These are phyloP conservation scores for Neolentinus lepideus DNA, from an alignment of 1,284 basidiomycete genomes.

Conservation along the genomic window DNA sequence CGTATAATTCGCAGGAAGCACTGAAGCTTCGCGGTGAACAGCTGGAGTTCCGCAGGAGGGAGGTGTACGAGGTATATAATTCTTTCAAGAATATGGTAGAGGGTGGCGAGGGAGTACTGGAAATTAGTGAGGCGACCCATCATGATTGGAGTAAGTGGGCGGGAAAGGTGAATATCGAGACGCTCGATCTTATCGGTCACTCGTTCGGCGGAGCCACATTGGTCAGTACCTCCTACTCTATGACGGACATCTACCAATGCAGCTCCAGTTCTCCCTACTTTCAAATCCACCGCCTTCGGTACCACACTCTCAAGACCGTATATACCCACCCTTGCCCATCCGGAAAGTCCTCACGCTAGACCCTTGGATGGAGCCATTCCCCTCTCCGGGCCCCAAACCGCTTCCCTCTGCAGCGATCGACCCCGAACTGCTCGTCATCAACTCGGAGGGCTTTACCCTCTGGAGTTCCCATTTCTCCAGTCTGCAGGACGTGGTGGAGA, in stretches of 20 bases:
- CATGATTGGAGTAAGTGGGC: constrained; percentile 32
- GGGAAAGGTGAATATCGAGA: constrained; percentile 7
- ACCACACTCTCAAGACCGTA: background rate
- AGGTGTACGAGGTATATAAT: constrained; percentile 38
- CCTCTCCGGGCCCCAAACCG: constrained; percentile 40
- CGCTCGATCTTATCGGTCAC: constrained; percentile 56
- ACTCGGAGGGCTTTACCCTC: constrained; percentile 67
- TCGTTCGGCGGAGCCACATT: constrained; percentile 75
- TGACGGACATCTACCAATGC: constrained; percentile 18
- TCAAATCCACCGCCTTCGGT: constrained; percentile 34
- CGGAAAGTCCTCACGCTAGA: constrained; percentile 56
- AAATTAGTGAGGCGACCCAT: background rate
- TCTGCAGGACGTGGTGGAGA: constrained; percentile 39
- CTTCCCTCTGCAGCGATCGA: constrained; percentile 15
- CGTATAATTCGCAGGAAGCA: constrained; percentile 7
- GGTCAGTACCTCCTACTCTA: too few relatives aligned
- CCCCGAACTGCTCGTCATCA: constrained; percentile 54
- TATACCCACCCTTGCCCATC: constrained; percentile 39
- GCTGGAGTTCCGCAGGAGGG: constrained; percentile 54
- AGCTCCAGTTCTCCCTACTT: constrained; percentile 43
- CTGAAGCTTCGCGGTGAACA: constrained; percentile 55
- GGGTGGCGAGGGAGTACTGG: background rate
- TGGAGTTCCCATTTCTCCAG: constrained; percentile 67
- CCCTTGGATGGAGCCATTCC: constrained; percentile 74
- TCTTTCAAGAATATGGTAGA: background rate